These are phyloP conservation scores for Cyclotella baltica DNA, from an alignment of 108 stramenopile species.

Conservation along the genomic window DNA sequence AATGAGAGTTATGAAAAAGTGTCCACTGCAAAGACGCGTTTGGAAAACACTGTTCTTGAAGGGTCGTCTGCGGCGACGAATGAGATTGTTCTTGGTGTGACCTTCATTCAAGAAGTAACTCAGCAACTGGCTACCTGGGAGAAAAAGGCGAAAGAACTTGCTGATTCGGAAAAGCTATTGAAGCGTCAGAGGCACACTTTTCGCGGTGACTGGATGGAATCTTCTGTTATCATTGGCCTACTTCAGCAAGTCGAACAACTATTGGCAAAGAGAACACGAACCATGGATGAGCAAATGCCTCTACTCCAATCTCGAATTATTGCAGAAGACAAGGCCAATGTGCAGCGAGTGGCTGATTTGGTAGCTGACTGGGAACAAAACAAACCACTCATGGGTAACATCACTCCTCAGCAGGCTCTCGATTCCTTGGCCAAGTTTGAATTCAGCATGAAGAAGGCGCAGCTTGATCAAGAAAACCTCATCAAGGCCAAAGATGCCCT, in stretches of 20 bases:
- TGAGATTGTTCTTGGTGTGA: slow-evolving; percentile 93
- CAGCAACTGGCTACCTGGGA: slow-evolving; percentile 63
- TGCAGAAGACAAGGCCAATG: slow-evolving; percentile 89
- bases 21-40: slow-evolving; percentile 67
- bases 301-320: slow-evolving; percentile 91
- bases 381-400: slow-evolving; percentile 89
- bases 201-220: slow-evolving; percentile 91
- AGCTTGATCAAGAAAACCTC: slow-evolving; percentile 82
- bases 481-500: slow-evolving; percentile 89
- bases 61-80: slow-evolving; percentile 79
- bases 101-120: slow-evolving; percentile 91
- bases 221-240: slow-evolving; percentile 81
- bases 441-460: slow-evolving; percentile 77
- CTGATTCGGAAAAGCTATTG: slow-evolving; percentile 84
- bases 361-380: slow-evolving; percentile 82
- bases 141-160: slow-evolving; percentile 71
- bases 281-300: slow-evolving; percentile 94
- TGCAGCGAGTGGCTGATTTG: slow-evolving; percentile 78
- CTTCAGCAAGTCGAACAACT: slow-evolving; percentile 91
- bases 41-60: slow-evolving; percentile 88
- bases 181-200: slow-evolving; percentile 91
- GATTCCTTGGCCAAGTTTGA: slow-evolving; percentile 87
- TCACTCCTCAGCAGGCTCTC: slow-evolving; percentile 81
- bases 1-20: slow-evolving; percentile 72
- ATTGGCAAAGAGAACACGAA: slow-evolving; percentile 75